These are phyloP conservation scores for Irineochytrium annulatum DNA, from an alignment of 192 early-diverging fungal genomes.

Conservation along the genomic window DNA sequence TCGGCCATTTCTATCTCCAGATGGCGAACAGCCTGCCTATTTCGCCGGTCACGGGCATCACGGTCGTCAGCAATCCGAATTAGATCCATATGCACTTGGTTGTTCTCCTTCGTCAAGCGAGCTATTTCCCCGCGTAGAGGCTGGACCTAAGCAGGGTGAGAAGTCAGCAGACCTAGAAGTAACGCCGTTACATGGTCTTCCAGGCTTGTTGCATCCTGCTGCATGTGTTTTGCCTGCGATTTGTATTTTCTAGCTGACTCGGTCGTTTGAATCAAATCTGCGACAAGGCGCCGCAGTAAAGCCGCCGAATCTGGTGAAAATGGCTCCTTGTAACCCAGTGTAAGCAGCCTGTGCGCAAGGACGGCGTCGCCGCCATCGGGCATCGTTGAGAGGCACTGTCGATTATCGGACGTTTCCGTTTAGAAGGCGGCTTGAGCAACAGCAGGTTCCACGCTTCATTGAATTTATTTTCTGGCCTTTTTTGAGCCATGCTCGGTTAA, in stretches of 20 bases:
- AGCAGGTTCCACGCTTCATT: not conserved
- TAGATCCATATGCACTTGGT: conserved; percentile 42
- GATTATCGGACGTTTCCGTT: not conserved
- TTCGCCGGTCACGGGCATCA: conserved; percentile 27
- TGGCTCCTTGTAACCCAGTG: conserved; percentile 40
- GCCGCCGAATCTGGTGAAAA: conserved; percentile 24
- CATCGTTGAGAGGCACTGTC: not conserved
- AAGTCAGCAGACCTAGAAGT: not conserved
- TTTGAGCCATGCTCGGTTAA: not conserved
- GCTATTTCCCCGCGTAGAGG: conserved; percentile 40
- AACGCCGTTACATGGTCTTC: conserved; percentile 4
- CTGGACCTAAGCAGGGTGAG: conserved; percentile 13
- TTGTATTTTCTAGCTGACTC: conserved; percentile 36
- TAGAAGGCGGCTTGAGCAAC: not conserved
- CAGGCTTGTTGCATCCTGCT: conserved; percentile 12
- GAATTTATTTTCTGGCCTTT: conserved; percentile 7
- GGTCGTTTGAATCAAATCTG: conserved; percentile 45
- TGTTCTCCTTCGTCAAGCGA: conserved; percentile 46
- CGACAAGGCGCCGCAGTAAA: conserved; percentile 38
- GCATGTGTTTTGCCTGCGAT: conserved; percentile 20
- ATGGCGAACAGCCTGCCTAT: conserved; percentile 13
- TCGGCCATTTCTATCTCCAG: conserved; percentile 34
- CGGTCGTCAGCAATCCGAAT: conserved; percentile 33
- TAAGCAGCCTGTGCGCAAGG: conserved; percentile 39
- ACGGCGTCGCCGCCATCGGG: conserved; percentile 14